Base-by-base conservation (phyloP, 179 eudicot genomes). In the Silene coronaria region DNA sequence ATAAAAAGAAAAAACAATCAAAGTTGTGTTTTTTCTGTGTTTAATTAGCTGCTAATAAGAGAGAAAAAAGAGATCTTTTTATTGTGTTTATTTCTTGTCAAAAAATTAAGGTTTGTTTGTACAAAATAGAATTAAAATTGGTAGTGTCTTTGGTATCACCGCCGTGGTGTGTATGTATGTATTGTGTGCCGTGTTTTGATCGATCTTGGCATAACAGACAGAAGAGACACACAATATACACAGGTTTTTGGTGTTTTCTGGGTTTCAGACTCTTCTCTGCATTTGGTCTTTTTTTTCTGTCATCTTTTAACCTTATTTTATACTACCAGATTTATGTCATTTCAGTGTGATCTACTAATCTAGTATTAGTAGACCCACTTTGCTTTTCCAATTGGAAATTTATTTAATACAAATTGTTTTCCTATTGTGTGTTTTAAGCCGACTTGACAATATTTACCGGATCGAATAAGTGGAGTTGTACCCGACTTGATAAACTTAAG, bases 141-240 rank as follows among this genome's bases (percentile, higher is more conserved):
- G 24, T n/a, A 53, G 36, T 36, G 22, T 62, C 72, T 67, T 81
- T 70, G 81, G 77, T 73, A 3, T 73, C 81, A 77, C 75, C 84
- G 84, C 73, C 72, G 71, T 17, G 2, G 42, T 19, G n/a, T 23
- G 67, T 53, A 21, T 53, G 21, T 13, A 1, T 53, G 58, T 53
- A 10, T 53, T 58, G 21, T 34, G 6, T 70, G 78, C 76, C 78
- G 84, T 81, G 80, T 69, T 34, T 51, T 32, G 75, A 73, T 77
- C 84, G 30, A 81, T 73, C 75, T 73, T 81, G 68, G 75, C 71
- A 67, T 67, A 14, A 51, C 23, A 70, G 22, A 51, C 23, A 70
- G 12, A 70, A 28, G 17, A 14, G 24, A 42, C 27, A 68, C 48
- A 66, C 4, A 62, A 38, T 14, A 38, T 34, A 70, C 61, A 42